These are phyloP conservation scores for Penicillium sp. DNA, from an alignment of 2,329 filamentous ascomycete species.

Conservation along the genomic window DNA sequence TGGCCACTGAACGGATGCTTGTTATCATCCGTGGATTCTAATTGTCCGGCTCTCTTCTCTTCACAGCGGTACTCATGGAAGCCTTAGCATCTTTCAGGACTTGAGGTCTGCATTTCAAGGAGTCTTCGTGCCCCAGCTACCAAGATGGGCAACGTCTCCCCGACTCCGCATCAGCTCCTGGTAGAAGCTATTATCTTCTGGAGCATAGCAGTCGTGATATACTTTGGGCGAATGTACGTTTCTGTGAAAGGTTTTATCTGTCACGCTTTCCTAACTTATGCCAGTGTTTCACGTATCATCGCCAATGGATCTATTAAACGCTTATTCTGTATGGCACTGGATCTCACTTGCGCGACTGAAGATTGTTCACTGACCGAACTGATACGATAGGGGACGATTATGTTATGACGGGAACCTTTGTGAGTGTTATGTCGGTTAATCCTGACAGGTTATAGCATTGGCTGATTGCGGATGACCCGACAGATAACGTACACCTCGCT, in stretches of 20 bases:
- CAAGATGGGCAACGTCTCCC: slow-evolving; percentile 29
- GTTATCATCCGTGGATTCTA: background rate
- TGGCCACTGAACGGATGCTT: slow-evolving; percentile 3
- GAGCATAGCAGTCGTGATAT: slow-evolving; percentile 28
- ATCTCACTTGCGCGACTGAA: background rate
- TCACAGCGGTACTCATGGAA: slow-evolving; percentile 5
- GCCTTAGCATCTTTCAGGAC: background rate
- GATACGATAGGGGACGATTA: slow-evolving; percentile 32
- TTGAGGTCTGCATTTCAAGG: background rate
- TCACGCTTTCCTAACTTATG: background rate
- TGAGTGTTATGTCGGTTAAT: slow-evolving; percentile 16
- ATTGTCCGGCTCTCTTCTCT: background rate
- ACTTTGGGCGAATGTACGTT: slow-evolving; percentile 29
- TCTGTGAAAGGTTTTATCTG: background rate
- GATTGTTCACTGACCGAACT: background rate
- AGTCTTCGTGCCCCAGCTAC: slow-evolving; percentile 2
- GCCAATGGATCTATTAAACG: slow-evolving; percentile 27
- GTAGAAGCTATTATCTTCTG: slow-evolving; percentile 29
- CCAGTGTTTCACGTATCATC: slow-evolving; percentile 26
- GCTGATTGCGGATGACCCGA: background rate
- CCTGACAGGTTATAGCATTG: background rate
- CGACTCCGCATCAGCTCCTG: slow-evolving; percentile 27
- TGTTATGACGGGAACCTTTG: slow-evolving; percentile 36
- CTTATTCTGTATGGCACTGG: slow-evolving; percentile 22
- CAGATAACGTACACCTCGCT: slow-evolving; percentile 35